Percentiles rank a stretch among this genome's conserved stretches.
These are phyloP conservation scores for Xylaria bambusicola DNA, from an alignment of 495 filamentous ascomycete species.

Conservation along the genomic window DNA sequence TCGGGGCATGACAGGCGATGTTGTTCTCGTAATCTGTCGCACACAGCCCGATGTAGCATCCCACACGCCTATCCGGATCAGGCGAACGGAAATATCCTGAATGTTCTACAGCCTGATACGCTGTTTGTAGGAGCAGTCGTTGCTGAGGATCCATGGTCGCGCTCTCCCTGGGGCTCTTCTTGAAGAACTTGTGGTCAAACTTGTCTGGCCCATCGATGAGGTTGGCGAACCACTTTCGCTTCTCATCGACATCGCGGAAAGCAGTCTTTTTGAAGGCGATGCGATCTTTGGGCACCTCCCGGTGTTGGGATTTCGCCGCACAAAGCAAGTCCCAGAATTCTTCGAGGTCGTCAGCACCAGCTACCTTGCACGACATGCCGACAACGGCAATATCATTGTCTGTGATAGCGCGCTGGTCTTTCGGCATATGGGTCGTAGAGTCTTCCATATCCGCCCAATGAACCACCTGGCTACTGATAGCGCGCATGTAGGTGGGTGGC, in stretches of 20 bases:
- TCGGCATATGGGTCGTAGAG: no score
- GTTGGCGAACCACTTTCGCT: constrained; percentile 46
- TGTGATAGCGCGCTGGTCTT: no score
- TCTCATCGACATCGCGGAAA: constrained; percentile 30
- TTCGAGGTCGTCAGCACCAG: constrained; percentile 35
- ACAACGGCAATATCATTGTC: constrained; percentile 39
- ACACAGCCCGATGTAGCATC: not conserved
- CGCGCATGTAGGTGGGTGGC: no score
- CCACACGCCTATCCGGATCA: constrained; percentile 12
- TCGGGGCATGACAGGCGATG: constrained; percentile 13
- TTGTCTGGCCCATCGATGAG: constrained; percentile 45
- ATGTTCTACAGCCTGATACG: constrained; percentile 38
- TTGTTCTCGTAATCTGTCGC: constrained; percentile 22
- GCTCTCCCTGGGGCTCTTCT: constrained; percentile 46
- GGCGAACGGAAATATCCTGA: constrained; percentile 13
- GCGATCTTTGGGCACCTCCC: constrained; percentile 29
- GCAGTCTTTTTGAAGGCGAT: constrained; percentile 33
- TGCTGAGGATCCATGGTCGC: constrained; percentile 37
- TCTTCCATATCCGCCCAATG: no score
- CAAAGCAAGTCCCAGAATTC: constrained; percentile 26
- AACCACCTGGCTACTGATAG: no score
- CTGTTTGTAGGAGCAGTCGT: constrained; percentile 34
- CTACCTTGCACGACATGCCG: constrained; percentile 51
- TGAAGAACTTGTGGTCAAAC: constrained; percentile 52
- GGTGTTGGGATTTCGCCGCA: constrained; percentile 12